Evolutionary conservation across 2,329 filamentous ascomycete species (phyloP), one percentile per base, ranked within the genome.

Genomic region (Ophiobolus disseminans): DNA sequence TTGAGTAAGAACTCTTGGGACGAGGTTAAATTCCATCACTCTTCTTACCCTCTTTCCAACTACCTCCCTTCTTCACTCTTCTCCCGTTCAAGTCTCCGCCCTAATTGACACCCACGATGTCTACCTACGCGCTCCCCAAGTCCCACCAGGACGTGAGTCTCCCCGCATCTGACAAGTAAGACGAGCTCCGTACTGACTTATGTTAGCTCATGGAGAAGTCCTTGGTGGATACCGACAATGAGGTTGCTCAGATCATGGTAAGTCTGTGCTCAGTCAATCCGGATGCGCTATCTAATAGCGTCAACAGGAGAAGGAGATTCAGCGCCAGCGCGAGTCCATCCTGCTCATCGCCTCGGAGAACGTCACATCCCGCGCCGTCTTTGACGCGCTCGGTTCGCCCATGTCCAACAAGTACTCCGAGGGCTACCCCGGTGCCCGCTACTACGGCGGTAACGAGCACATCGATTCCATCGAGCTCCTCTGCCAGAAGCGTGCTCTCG

Each of bases 171-270:
- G 45, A 40, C 44, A 48, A 55, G 55, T 25, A 50, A 41, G 48
- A 48, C 40, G 50, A 22, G 40, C 30, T 32, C 22, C 30, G 52
- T 60, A 59, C 58, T 77, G 72, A 76, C 74, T 73, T 69, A 73
- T 46, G 40, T 66, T 67, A 96, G 91, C 87, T 97, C 85, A 90
- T 99, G 81, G 90, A 97, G 85, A 94, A 90, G 82, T 89, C 90
- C 75, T 86, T 99, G 68, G 80, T 93, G 69, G 90, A 96, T 67
- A 87, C 88, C 48, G 94, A 99, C 77, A 88, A 91, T 48, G 92
- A 97, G 84, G 90, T 99, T 70, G 91, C 91, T 62, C 82, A 89
- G 80, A 96, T 99, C 78, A 97, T 99, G 92, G 90, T 95, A 83
- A 60, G 84, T n/a, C 14, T 8, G 17, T n/a, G 5, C 6, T 13